Base-by-base conservation (phyloP, 2,329 filamentous ascomycete species). In the Dendrostoma leiphaemia region DNA sequence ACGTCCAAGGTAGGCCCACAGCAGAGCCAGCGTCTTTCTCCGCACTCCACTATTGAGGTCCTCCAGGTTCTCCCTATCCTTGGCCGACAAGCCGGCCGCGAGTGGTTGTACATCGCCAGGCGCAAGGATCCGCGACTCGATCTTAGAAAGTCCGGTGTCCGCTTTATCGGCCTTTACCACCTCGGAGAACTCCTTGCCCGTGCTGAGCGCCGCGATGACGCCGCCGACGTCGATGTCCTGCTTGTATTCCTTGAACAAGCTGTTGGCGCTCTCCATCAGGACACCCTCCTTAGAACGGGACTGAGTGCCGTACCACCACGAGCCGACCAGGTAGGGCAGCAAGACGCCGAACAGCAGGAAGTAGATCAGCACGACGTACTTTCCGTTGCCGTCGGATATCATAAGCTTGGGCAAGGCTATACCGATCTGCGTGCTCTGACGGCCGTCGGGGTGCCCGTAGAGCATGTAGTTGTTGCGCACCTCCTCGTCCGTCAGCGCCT, bases 271-370 rank as follows among this genome's bases (percentile, higher is more conserved):
- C 68, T 94, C 90, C 68, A 97, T 88, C 52, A 96, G 79, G 24
- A 97, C 89, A 63, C 90, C 91, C 72, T 99, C 95, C 74, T 93
- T 95, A 34, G 94, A 97, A 72, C 90, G 84, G 64, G 87, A 84
- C 71, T 96, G 93, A 31, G 91, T 95, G 57, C 95, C 94, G 69
- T 99, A 99, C 94, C 94, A 99, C 94, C 94, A 99, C 56, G 89
- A 91, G 45, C 94, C 94, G 53, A 99, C 93, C 45, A 94, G 78
- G 70, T 95, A 99, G 3, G 94, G 94, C 49, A 99, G 78, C 57
- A 97, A 76, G 58, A 97, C 90, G 52, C 93, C 94, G 48, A 99
- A 85, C 35, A 97, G 81, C 31, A 88, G 73, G 34, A 91, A 92
- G 70, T 99, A 99, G 60, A 97, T 81, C 54, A 97, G 78, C 57